Base-by-base conservation (phyloP, 306 rosid genomes). In the Glycine tomentella region DNA sequence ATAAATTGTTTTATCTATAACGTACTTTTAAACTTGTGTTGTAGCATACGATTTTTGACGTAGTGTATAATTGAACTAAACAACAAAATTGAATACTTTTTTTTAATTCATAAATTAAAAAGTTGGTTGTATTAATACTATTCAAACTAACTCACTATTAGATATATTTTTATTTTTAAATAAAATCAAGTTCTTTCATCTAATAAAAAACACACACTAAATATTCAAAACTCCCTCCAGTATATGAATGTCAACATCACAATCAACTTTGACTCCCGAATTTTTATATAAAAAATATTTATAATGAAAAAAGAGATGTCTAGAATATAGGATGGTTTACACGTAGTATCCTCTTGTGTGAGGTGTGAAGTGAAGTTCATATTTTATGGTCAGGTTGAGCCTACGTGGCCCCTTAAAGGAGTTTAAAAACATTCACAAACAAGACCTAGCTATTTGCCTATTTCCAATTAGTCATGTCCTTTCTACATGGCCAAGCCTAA, bases 401-500 rank as follows among this genome's bases (percentile, higher is more conserved):
- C 11, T 48, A 15, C 38, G 81, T 73, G 83, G 50, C 44, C 75
- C 75, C 20, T 51, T 57, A 9, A 42, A 42, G 5, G 38, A 33
- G 75, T 68, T 68, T 17, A 55, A 74, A 55, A 53, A 14, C 50
- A 1, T 79, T 58, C 0, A 65, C 33, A 67, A 74, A 76, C 87
- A 83, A 78, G 16, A 46, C 58, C 84, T 79, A 20, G 25, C 1
- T 20, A 20, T 20, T 20, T 20, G 25, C 25, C 25, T 20, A 82
- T 63, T 57, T 64, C 74, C 82, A 75, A 61, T 61, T 61, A 10
- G 0, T 31, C 67, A 33, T 33, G 65, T 9, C 65, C 65, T 59
- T 59, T 20, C 25, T 20, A 20, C 25, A 1, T 20, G 25, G 25
- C 25, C 25, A 20, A 20, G 25, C 25, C 0, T 20, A 20, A 1